A percentile compares a stretch with the other conserved stretches of the same genome.
Conservation (phyloP, 805 yeast species). For the Candida insectorum region DNA sequence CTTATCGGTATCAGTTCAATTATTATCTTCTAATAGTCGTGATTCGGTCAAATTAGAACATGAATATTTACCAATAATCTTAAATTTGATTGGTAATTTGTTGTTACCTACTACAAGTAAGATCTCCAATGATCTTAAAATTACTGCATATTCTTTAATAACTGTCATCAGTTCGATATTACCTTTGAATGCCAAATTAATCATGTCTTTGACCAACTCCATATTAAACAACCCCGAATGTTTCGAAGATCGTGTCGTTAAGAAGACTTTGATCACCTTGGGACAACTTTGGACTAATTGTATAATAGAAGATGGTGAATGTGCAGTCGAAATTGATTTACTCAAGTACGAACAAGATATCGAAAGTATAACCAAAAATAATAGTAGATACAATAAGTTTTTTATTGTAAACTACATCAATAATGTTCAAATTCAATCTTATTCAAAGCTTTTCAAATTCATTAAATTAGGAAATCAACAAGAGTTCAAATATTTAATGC, state of each 20-base stretch:
- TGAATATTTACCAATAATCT: slow-evolving; percentile 49
- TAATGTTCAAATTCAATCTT: slow-evolving; percentile 17
- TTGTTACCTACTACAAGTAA: slow-evolving; percentile 25
- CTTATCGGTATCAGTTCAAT: slow-evolving; percentile 65
- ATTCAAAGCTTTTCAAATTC: slow-evolving; percentile 20
- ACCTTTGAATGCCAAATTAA: slow-evolving; percentile 43
- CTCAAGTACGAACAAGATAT: slow-evolving; percentile 2
- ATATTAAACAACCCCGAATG: slow-evolving; percentile 20
- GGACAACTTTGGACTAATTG: slow-evolving; percentile 36
- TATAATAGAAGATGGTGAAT: slow-evolving; percentile 1
- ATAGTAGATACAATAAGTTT: slow-evolving; percentile 21
- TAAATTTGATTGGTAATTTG: slow-evolving; percentile 58
- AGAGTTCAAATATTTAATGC: slow-evolving; percentile 14
- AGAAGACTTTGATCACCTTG: slow-evolving; percentile 36
- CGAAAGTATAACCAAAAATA: slow-evolving; percentile 3
- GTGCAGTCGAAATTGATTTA: slow-evolving; percentile 3
- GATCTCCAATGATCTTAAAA: slow-evolving; percentile 54
- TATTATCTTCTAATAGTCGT: slow-evolving; percentile 60
- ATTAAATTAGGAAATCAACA: slow-evolving; percentile 14
- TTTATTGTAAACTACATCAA: slow-evolving; percentile 26
- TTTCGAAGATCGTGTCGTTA: slow-evolving; percentile 17
- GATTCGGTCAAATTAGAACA: slow-evolving; percentile 43
- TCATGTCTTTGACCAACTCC: slow-evolving; percentile 30
- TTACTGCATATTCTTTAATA: slow-evolving; percentile 79
- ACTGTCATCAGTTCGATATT: slow-evolving; percentile 75